Conservation (phyloP, 371 early-diverging fungal genomes). For the Nematocida ironsii region DNA sequence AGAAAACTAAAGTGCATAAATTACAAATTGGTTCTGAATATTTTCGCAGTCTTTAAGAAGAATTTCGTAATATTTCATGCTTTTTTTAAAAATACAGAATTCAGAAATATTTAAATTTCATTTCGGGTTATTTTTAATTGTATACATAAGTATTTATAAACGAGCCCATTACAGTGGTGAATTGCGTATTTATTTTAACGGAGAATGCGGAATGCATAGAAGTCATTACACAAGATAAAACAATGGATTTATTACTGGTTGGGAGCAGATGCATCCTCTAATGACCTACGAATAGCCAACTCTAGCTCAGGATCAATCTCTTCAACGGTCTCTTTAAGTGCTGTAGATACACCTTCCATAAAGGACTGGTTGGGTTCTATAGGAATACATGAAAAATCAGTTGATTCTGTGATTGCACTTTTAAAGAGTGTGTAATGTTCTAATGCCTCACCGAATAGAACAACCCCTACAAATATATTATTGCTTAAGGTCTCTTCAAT, state of each 20-base stretch:
- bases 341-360: constrained; percentile 24
- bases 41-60: no score
- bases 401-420: constrained; percentile 29
- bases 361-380: constrained; percentile 38
- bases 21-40: no score
- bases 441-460: constrained; percentile 89
- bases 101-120: no score
- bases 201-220: no score
- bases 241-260: no score
- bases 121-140: no score
- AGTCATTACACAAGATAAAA: no score
- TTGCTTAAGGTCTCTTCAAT: constrained; percentile 92
- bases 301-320: constrained; percentile 58
- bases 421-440: constrained; percentile 69
- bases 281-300: constrained; percentile 44
- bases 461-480: constrained; percentile 84
- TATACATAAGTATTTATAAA: no score
- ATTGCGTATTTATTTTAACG: no score
- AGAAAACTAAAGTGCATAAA: neutral
- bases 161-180: no score
- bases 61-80: no score
- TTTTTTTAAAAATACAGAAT: no score
- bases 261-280: constrained; percentile 38
- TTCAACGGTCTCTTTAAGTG: constrained; percentile 32
- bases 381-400: constrained; percentile 35